These are phyloP conservation scores for Hypoxylon perforatum DNA, from an alignment of 495 filamentous ascomycete species.

Conservation along the genomic window DNA sequence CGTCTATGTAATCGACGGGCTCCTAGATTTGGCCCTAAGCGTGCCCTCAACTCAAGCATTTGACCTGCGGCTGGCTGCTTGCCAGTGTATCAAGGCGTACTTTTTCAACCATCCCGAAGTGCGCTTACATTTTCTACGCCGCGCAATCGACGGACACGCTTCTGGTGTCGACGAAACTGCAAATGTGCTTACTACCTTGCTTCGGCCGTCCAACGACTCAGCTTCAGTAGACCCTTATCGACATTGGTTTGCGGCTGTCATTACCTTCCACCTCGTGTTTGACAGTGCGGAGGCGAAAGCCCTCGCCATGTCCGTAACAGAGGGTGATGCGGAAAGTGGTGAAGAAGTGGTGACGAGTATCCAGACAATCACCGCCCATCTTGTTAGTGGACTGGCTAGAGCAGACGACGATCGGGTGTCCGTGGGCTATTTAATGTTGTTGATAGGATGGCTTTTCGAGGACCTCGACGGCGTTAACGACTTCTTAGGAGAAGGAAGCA, in stretches of 20 bases:
- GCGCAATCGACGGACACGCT: conserved; percentile 88
- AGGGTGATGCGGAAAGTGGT: conserved; percentile 88
- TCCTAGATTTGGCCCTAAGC: conserved; percentile 87
- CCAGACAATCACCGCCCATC: conserved; percentile 83
- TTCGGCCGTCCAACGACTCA: conserved; percentile 68
- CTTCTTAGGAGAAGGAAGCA: conserved; percentile 94
- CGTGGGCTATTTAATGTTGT: conserved; percentile 89
- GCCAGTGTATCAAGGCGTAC: conserved; percentile 92
- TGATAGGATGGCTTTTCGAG: conserved; percentile 94
- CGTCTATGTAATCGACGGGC: conserved; percentile 91
- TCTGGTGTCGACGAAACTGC: conserved; percentile 84
- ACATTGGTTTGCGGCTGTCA: conserved; percentile 89
- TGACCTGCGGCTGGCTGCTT: conserved; percentile 84
- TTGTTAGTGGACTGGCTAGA: conserved; percentile 78
- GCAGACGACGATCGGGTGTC: conserved; percentile 83
- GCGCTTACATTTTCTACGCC: conserved; percentile 81
- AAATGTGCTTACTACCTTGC: conserved; percentile 88
- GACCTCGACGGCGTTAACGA: conserved; percentile 92
- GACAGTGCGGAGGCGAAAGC: conserved; percentile 84
- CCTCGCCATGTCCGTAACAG: conserved; percentile 81
- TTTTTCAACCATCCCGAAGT: conserved; percentile 83
- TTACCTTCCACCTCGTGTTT: conserved; percentile 88
- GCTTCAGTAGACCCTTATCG: conserved; percentile 84
- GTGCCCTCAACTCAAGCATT: conserved; percentile 73
- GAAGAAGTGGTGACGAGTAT: conserved; percentile 97